Percentiles rank a stretch among this genome's conserved stretches.
Evolutionary conservation across 768 basidiomycete genomes (phyloP).

Genomic region (Rhodotorula taiwanensis): DNA sequence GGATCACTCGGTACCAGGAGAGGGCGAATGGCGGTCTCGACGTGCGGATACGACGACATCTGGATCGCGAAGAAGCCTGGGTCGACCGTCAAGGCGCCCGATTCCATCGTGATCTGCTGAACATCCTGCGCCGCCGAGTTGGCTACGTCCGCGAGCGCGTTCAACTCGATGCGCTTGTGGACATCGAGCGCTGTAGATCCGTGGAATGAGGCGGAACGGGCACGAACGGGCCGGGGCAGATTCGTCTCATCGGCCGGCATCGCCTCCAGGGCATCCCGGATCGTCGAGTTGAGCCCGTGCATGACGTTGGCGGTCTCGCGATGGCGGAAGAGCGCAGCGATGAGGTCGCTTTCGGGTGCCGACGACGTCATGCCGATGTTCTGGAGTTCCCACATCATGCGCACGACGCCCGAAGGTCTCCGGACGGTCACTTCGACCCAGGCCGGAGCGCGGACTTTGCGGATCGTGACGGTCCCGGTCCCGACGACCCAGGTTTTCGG

Average conservation of each 20-base stretch:
- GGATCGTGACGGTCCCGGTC: slow-evolving; percentile 74
- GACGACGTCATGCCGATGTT: slow-evolving; percentile 71
- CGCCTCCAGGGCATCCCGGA: slow-evolving; percentile 19
- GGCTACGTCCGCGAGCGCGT: slow-evolving; percentile 15
- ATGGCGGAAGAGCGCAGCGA: slow-evolving; percentile 32
- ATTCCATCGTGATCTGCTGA: slow-evolving; percentile 29
- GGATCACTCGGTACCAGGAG: slow-evolving; percentile 52
- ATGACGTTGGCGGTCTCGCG: slow-evolving; percentile 26
- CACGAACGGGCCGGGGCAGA: slow-evolving; percentile 8
- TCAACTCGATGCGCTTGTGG: slow-evolving; percentile 9
- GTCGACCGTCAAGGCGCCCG: slow-evolving; percentile 33
- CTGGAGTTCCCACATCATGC: slow-evolving; percentile 75
- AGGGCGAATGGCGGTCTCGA: slow-evolving; percentile 49
- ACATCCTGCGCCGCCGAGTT: slow-evolving; percentile 28
- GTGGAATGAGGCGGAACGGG: slow-evolving; percentile 19
- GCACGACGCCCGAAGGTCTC: slow-evolving; percentile 80
- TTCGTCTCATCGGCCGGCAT: slow-evolving; percentile 2
- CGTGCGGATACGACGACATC: slow-evolving; percentile 65
- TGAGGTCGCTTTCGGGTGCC: slow-evolving; percentile 31
- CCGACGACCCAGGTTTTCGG: slow-evolving; percentile 65
- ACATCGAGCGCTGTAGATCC: not conserved
- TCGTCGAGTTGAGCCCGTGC: slow-evolving; percentile 17
- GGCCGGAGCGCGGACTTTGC: slow-evolving; percentile 62
- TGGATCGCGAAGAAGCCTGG: slow-evolving; percentile 60
- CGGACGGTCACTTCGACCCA: slow-evolving; percentile 84